Base-by-base conservation (phyloP, 2,329 filamentous ascomycete species). In the Fusarium nisikadoi region DNA sequence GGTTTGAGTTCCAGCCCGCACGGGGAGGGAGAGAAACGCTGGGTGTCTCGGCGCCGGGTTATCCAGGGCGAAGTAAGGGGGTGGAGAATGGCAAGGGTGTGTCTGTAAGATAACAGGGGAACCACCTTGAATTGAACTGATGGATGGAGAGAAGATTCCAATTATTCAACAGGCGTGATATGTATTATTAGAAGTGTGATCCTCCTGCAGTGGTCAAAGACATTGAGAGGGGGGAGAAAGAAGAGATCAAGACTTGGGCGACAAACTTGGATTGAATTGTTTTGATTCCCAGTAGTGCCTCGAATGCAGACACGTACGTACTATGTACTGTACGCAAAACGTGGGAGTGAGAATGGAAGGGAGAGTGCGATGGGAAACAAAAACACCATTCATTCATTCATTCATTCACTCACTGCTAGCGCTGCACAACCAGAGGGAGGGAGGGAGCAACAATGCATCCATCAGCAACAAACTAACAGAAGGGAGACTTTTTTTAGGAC, bases 31-130 rank as follows among this genome's bases (percentile, higher is more conserved):
- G 61, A 71, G 70, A 75, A 76, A 76, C 75, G 50, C 70, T 72
- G 67, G 39, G 46, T 72, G 75, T 77, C 75, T 77, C 75, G 70
- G 75, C 55, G 71, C 73, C 69, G 71, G 71, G 64, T 74, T 76
- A 73, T 76, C 73, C 74, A 73, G 58, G 67, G 68, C 71, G 63
- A 70, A 55, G 56, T 65, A 36, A 36, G 45, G 60, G 71, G 59
- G 55, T 58, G 58, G 71, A 50, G 20, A 31, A 39, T 38, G 35
- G 45, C 41, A 59, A 41, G 54, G 65, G 70, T 63, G 73, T 70
- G 68, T 46, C 49, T 36, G 33, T 61, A 70, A 39, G 54, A 59
- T 71, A 62, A 68, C 68, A 70, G 75, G 67, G 68, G 67, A 54
- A 31, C 65, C 64, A 65, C 53, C 57, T 49, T 64, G 60, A 56